Evolutionary conservation across 768 basidiomycete genomes (phyloP), one percentile per base, ranked within the genome.

Genomic region (Amanita rubescens): DNA sequence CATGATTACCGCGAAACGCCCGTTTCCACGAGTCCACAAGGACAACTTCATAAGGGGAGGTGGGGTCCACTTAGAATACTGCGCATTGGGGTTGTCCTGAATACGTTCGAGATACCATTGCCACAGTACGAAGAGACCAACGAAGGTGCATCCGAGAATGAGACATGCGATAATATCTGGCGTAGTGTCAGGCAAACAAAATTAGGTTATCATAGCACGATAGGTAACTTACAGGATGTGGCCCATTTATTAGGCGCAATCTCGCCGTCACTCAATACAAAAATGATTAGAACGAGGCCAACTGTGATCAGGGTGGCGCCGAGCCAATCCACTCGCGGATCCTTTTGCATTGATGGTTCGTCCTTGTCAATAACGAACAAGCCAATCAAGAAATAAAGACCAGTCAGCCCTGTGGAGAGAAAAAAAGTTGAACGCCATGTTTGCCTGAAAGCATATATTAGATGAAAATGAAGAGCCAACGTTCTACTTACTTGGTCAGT

Each of bases 91-190:
- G 24, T 62, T 55, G 34, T 65, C 55, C 43, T 70, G 68, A 5
- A 66, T 55, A n/a, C 58, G 60, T 49, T 87, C 85, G 25, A 93
- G 70, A 60, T 77, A 74, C 46, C 68, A 60, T 58, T 92, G 82
- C 87, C 87, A 93, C 25, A 65, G 56, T 42, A 86, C 51, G 70
- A 92, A 94, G 1, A 68, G 44, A 2, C 60, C 65, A 12, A 86
- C 54, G 15, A 90, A 59, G 20, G 83, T 9, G 2, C 88, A 67
- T 2, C 85, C 84, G 15, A 86, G 32, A 46, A 88, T 66, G 27
- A 92, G 71, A 5, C 85, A 74, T 2, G 74, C 81, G 47, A 92
- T 82, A 58, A 92, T 88, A 63, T 91, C 88, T 74, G 17, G 43
- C 24, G 25, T 22, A 41, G 47, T 51, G 30, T 56, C 37, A 11